phyloP scores from a whole-genome alignment of 108 stramenopile species.

The Nitzschia sp. region DNA sequence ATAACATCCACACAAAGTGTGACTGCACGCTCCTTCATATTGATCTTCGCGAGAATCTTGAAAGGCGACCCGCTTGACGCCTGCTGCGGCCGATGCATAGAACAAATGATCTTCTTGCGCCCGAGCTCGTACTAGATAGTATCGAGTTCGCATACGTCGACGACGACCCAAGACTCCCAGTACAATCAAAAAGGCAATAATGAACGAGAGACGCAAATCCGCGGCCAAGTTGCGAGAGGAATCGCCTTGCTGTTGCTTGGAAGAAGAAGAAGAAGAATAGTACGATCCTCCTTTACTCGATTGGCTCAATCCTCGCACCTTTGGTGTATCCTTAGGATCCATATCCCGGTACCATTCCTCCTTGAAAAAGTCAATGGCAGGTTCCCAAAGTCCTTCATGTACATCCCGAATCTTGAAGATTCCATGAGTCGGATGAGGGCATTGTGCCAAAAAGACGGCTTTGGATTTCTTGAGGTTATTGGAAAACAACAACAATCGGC shows the following conservation, averaged over 20 bases:
- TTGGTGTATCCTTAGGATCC: constrained; percentile 1
- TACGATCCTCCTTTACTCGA: neutral
- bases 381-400: constrained; percentile 67
- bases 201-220: constrained; percentile 50
- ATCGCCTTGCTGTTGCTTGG: constrained; percentile 16
- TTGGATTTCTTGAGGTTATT: neutral
- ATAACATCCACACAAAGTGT: constrained; percentile 87
- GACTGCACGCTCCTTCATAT: constrained; percentile 87
- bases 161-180: constrained; percentile 79
- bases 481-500: neutral
- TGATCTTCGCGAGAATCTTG: constrained; percentile 76
- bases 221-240: constrained; percentile 37
- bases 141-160: constrained; percentile 81
- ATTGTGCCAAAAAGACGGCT: neutral
- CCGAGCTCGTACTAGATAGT: constrained; percentile 65
- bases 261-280: neutral
- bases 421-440: constrained; percentile 55
- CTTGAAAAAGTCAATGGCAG: constrained; percentile 45
- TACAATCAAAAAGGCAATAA: constrained; percentile 67
- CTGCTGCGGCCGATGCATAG: constrained; percentile 67
- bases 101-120: constrained; percentile 86
- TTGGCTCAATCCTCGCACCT: neutral
- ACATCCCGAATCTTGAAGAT: constrained; percentile 79
- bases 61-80: constrained; percentile 45
- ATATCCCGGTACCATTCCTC: constrained; percentile 53